Percentiles rank a stretch among this genome's conserved stretches.
These are phyloP conservation scores for Gentiana dahurica DNA, from an alignment of 257 asterid genomes.

Conservation along the genomic window DNA sequence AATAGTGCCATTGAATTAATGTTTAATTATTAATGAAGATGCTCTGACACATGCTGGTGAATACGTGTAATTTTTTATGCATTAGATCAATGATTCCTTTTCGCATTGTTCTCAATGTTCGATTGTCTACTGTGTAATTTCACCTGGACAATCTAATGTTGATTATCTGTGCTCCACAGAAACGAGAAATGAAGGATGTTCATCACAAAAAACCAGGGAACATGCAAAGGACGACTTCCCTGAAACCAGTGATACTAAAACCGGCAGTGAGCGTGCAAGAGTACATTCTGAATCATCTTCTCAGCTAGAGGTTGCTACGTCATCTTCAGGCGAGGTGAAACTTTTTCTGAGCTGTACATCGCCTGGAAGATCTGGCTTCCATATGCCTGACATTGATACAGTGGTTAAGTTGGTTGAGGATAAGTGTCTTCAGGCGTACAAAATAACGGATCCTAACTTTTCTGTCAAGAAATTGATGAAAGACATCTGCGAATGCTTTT, in stretches of 20 bases:
- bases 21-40: too few species aligned
- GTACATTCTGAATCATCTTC: not conserved
- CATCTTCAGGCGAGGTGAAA: constrained; percentile 23
- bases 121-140: too few species aligned
- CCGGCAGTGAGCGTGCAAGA: not conserved
- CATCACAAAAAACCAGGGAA: constrained; percentile 17
- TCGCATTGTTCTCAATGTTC: too few species aligned
- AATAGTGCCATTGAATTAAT: too few species aligned
- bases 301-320: constrained; percentile 17
- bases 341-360: constrained; percentile 12
- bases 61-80: too few species aligned
- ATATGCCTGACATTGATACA: constrained; percentile 17
- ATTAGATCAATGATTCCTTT: too few species aligned
- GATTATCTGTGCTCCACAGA: constrained; percentile 20
- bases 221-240: constrained; percentile 13
- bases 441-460: constrained; percentile 29
- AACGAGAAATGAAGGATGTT: constrained; percentile 14
- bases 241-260: not conserved
- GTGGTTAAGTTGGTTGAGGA: constrained; percentile 16
- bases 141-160: too few species aligned
- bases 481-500: constrained; percentile 41
- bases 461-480: constrained; percentile 44
- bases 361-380: constrained; percentile 13
- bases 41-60: too few species aligned
- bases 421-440: constrained; percentile 30